These are phyloP conservation scores for Lumnitzera racemosa DNA, from an alignment of 345 rosid species.

Conservation along the genomic window DNA sequence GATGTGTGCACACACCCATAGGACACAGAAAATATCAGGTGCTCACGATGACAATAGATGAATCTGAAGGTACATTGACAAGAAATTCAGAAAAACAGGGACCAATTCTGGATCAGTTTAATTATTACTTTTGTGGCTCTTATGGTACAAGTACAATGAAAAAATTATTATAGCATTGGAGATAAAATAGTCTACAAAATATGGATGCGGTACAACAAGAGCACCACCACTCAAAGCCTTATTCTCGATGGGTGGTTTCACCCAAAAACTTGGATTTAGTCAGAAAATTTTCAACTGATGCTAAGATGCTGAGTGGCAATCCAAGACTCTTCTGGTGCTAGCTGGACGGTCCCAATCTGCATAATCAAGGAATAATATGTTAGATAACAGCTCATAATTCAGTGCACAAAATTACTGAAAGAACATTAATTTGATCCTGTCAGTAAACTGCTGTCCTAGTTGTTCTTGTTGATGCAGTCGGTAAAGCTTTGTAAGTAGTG, in stretches of 20 bases:
- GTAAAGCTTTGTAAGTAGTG: neutral
- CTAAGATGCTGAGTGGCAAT: constrained; percentile 69
- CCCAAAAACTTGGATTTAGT: neutral
- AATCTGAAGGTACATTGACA: neutral
- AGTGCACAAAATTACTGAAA: neutral
- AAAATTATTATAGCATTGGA: too few relatives aligned
- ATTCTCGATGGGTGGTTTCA: neutral
- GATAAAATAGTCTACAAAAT: too few relatives aligned
- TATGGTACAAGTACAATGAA: too few relatives aligned
- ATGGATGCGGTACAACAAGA: neutral
- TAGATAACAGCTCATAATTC: neutral
- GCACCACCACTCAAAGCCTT: neutral
- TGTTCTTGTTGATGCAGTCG: neutral
- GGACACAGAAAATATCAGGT: too few relatives aligned
- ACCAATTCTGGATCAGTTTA: neutral
- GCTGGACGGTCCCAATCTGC: constrained; percentile 73
- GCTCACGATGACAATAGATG: too few relatives aligned
- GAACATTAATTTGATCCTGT: neutral
- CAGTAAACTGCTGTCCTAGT: neutral
- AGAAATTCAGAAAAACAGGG: neutral
- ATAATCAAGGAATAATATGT: neutral
- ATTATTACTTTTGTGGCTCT: neutral
- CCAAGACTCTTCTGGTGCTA: constrained; percentile 80
- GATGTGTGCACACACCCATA: too few relatives aligned
- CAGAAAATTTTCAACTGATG: constrained; percentile 24